These are phyloP conservation scores for Aspergillus fijiensis DNA, from an alignment of 2,329 filamentous ascomycete species.

Conservation along the genomic window DNA sequence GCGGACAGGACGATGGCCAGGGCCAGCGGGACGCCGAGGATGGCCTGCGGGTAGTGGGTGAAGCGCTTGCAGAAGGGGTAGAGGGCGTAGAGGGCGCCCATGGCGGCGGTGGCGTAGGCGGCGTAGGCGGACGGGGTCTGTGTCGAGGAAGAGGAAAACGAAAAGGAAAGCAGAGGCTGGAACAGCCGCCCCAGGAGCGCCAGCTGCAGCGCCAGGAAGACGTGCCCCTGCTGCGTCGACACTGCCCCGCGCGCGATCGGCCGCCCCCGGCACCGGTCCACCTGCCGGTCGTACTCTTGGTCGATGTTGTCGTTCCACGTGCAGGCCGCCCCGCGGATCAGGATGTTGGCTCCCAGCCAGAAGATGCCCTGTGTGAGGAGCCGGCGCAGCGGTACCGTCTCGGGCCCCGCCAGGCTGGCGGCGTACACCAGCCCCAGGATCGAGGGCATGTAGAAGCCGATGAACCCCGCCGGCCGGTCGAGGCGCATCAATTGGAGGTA, in stretches of 20 bases:
- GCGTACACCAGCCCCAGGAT: constrained; percentile 66
- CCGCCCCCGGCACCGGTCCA: constrained; percentile 72
- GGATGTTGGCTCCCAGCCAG: not conserved
- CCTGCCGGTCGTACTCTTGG: constrained; percentile 78
- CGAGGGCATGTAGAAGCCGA: constrained; percentile 84
- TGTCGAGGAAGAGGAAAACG: no score
- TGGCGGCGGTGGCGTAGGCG: constrained; percentile 65
- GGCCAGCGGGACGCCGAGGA: constrained; percentile 80
- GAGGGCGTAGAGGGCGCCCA: constrained; percentile 48
- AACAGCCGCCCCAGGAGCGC: not conserved
- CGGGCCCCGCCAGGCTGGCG: no score
- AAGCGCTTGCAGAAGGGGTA: constrained; percentile 85
- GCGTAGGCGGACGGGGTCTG: not conserved
- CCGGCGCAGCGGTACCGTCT: no score
- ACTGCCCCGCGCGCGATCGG: constrained; percentile 79
- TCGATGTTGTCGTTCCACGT: constrained; percentile 92
- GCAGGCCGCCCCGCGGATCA: constrained; percentile 86
- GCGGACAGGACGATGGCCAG: constrained; percentile 34
- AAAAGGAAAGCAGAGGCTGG: constrained; percentile 45
- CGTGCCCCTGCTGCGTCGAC: constrained; percentile 66
- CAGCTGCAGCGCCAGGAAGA: constrained; percentile 62
- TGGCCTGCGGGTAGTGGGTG: constrained; percentile 82
- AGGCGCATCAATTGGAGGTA: constrained; percentile 47
- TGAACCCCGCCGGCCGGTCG: constrained; percentile 77
- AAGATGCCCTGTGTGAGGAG: constrained; percentile 42